A percentile compares a stretch with the other conserved stretches of the same genome.
Evolutionary conservation across 257 asterid genomes (phyloP).

Genomic region (Nicotiana tabacum): DNA sequence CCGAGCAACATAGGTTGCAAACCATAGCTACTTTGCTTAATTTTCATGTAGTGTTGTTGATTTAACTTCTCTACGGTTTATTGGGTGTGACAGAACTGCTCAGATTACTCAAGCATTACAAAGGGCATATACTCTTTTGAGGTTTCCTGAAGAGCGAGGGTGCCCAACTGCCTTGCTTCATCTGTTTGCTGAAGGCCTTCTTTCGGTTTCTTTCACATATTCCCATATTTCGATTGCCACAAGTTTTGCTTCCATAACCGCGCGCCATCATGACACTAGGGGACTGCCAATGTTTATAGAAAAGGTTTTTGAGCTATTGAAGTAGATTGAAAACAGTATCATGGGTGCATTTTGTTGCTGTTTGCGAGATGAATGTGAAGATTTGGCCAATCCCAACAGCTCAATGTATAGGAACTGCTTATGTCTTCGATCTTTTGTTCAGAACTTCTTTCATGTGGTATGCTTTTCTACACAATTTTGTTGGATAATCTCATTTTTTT

Average conservation of each 20-base stretch:
- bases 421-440: constrained; percentile 56
- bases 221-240: not conserved
- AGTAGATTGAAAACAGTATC: constrained; percentile 12
- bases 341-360: constrained; percentile 92
- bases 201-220: too few species aligned
- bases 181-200: not conserved
- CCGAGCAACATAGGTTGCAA: not conserved
- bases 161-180: not conserved
- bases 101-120: not conserved
- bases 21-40: not conserved
- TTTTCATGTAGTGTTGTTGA: not conserved
- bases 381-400: constrained; percentile 55
- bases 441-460: constrained; percentile 61
- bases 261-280: not conserved
- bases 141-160: not conserved
- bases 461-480: not conserved
- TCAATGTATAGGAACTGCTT: constrained; percentile 50
- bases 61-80: not conserved
- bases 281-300: not conserved
- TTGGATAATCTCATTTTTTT: not conserved
- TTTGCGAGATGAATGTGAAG: constrained; percentile 60
- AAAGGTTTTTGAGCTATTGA: not conserved
- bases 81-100: too few species aligned
- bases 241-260: not conserved
- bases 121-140: not conserved